Evolutionary conservation across 306 rosid genomes (phyloP).

Genomic region (Mimosa bimucronata): DNA sequence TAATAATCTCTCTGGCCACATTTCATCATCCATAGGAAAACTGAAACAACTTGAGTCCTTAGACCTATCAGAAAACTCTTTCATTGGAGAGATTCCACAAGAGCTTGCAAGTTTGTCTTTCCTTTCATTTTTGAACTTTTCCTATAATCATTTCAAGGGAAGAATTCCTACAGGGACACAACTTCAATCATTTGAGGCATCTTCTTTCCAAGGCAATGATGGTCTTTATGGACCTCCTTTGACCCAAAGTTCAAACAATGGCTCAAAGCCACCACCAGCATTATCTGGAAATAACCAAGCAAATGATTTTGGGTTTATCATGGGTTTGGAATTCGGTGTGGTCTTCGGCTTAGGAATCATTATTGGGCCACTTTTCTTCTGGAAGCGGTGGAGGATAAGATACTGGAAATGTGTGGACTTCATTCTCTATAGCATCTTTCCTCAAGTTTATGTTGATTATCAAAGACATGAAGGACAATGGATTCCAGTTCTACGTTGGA

Average conservation of each 20-base stretch:
- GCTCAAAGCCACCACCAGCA: not conserved
- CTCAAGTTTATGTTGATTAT: not conserved
- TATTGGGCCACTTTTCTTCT: not conserved
- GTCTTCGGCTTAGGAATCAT: not conserved
- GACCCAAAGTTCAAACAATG: not conserved
- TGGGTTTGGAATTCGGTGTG: not conserved
- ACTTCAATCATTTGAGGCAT: too few relatives aligned
- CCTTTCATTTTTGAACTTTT: constrained; percentile 27
- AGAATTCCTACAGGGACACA: too few relatives aligned
- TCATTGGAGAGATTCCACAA: constrained; percentile 15
- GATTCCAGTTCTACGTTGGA: not conserved
- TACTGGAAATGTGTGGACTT: not conserved
- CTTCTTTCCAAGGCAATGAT: not conserved
- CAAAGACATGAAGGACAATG: not conserved
- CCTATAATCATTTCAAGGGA: constrained; percentile 29
- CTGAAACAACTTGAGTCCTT: constrained; percentile 30
- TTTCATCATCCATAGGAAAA: constrained; percentile 28
- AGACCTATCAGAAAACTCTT: constrained; percentile 34
- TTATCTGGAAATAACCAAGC: not conserved
- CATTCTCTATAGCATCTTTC: not conserved
- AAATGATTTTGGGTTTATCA: not conserved
- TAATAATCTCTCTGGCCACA: constrained; percentile 29
- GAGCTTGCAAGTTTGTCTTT: constrained; percentile 29
- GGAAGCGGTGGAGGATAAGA: not conserved
- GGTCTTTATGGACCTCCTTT: not conserved